Base-by-base conservation (phyloP, 345 rosid genomes). In the Populus tremula region DNA sequence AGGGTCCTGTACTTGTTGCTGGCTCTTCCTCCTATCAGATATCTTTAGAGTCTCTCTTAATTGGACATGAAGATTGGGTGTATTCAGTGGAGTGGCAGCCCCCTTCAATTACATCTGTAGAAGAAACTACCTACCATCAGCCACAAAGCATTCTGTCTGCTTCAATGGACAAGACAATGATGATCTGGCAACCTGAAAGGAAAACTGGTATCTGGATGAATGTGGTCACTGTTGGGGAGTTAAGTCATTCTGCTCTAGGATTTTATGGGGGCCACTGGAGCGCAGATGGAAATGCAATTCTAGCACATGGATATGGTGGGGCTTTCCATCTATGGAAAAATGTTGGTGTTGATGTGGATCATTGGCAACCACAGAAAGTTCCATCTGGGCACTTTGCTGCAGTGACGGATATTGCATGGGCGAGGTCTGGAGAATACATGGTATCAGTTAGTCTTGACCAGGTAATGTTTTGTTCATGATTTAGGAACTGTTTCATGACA, bases 181-280 rank as follows among this genome's bases (percentile, higher is more conserved):
- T 96, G 98, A 92, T 96, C 71, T 96, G 99, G 98, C 84, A 91
- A 80, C 98, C 99, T 29, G 96, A 93, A 87, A 92, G 79, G 84
- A 93, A 85, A 53, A 87, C 86, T 17, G 97, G 98, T 75, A 86
- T 93, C 81, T 96, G 99, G 99, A 91, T 96, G 93, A 93, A 96
- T 79, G 94, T 92, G 83, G 98, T 93, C 80, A 89, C 92, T 43
- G 99, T 93, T 73, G 99, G 99, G 75, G 99, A 96, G 85, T 76
- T 96, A 77, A 90, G 97, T 81, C 96, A 96, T 81, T 96, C 96
- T 84, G 98, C 97, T 83, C 80, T 96, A 77, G 99, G 99, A 50
- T 96, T 93, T 88, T 96, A 92, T 75, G 99, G 99, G 74, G 97
- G 98, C 70, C 98, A 96, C 17, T 93, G 99, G 98, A 87, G 94